Percentiles rank a stretch among this genome's conserved stretches.
phyloP scores from a whole-genome alignment of 495 filamentous ascomycete species.

The Immersiella caudata region DNA sequence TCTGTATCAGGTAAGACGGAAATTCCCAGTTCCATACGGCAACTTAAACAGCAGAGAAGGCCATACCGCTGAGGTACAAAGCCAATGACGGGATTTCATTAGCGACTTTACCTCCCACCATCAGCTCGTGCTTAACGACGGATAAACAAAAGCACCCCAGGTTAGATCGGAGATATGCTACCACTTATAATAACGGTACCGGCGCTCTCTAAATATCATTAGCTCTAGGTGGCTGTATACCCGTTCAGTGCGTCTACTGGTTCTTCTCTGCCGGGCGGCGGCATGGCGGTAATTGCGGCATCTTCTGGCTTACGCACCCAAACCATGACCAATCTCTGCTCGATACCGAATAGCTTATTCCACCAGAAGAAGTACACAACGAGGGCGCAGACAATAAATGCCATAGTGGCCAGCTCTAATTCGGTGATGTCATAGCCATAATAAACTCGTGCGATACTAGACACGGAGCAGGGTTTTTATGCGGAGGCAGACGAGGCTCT shows the following conservation, averaged over 20 bases:
- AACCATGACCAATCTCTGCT: conserved; percentile 22
- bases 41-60: conserved; percentile 5
- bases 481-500: neutral
- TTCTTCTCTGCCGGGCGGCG: too few species aligned
- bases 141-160: neutral
- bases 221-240: neutral
- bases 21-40: conserved; percentile 10
- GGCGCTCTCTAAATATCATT: too few species aligned
- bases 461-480: too few species aligned
- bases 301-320: too few species aligned
- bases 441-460: conserved; percentile 34
- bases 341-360: conserved; percentile 40
- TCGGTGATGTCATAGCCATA: conserved; percentile 34
- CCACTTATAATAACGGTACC: too few species aligned
- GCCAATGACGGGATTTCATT: too few species aligned
- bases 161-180: neutral
- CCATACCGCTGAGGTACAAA: neutral
- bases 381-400: conserved; percentile 41
- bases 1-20: neutral
- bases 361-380: conserved; percentile 44
- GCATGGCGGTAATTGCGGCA: too few species aligned
- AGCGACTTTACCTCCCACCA: too few species aligned
- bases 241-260: too few species aligned
- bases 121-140: too few species aligned
- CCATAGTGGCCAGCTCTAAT: conserved; percentile 42